Evolutionary conservation across 129 eudicot species (phyloP).

Genomic region (Cynara cardunculus): DNA sequence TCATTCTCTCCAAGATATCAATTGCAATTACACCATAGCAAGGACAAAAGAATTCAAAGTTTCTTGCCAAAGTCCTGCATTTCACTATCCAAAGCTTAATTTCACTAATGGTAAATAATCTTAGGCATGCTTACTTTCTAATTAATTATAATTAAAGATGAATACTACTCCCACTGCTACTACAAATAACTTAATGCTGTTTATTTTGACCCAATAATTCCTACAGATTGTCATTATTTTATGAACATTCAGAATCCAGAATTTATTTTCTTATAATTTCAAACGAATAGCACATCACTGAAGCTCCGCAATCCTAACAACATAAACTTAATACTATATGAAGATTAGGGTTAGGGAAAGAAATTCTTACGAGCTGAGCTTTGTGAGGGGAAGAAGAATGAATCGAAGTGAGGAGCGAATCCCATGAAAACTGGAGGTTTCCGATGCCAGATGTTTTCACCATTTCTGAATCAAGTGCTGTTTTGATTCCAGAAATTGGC

Average conservation of each 20-base stretch:
- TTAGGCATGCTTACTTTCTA: background rate
- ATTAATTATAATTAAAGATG: background rate
- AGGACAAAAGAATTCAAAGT: background rate
- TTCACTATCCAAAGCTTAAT: background rate
- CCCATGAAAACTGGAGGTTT: constrained; percentile 14
- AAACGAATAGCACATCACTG: background rate
- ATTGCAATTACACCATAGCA: background rate
- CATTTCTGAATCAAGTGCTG: constrained; percentile 15
- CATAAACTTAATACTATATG: background rate
- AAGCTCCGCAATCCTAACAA: background rate
- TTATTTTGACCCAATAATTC: background rate
- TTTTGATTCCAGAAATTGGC: constrained; percentile 17
- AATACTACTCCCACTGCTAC: background rate
- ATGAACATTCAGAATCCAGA: background rate
- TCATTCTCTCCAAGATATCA: background rate
- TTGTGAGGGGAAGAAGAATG: constrained; percentile 6
- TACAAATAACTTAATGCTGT: background rate
- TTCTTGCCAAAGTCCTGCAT: background rate
- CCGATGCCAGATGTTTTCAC: background rate
- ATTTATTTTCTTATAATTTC: background rate
- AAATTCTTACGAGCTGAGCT: constrained; percentile 24
- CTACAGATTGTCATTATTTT: background rate
- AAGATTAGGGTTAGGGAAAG: constrained; percentile 14
- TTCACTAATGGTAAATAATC: background rate
- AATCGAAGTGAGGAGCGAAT: background rate